A percentile compares a stretch with the other conserved stretches of the same genome.
These are phyloP conservation scores for Knoxia roxburghii DNA, from an alignment of 257 asterid genomes.

Conservation along the genomic window DNA sequence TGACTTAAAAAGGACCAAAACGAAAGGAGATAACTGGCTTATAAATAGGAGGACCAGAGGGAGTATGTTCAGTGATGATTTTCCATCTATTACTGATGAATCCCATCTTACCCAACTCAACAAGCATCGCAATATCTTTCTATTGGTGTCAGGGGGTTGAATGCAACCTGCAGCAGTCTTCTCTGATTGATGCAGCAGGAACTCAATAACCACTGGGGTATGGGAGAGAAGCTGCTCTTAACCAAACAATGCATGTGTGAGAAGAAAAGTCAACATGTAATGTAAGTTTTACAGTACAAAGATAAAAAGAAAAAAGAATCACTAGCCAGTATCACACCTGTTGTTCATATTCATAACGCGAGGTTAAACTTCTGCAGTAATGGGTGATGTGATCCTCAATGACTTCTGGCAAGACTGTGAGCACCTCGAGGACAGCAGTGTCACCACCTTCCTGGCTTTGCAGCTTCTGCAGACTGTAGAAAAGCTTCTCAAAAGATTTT, in stretches of 20 bases:
- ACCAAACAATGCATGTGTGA: constrained; percentile 29
- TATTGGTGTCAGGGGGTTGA: constrained; percentile 53
- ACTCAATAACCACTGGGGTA: constrained; percentile 72
- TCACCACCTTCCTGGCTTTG: constrained; percentile 63
- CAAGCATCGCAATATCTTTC: constrained; percentile 80
- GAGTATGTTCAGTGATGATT: too few species aligned
- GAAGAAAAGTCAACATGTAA: constrained; percentile 21
- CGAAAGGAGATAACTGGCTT: too few species aligned
- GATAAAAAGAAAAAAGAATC: constrained; percentile 8
- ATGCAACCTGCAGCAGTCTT: constrained; percentile 37
- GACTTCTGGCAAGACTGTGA: constrained; percentile 85
- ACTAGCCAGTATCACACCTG: constrained; percentile 43
- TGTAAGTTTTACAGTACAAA: constrained; percentile 26
- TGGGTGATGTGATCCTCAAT: constrained; percentile 64
- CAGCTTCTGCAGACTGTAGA: constrained; percentile 65
- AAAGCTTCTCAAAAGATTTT: constrained; percentile 70
- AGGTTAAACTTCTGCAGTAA: constrained; percentile 41
- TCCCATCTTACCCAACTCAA: constrained; percentile 76
- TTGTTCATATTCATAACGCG: constrained; percentile 58
- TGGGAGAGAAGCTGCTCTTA: constrained; percentile 74
- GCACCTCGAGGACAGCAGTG: constrained; percentile 66
- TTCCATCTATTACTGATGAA: background rate
- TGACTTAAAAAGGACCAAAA: too few species aligned
- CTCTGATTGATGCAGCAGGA: constrained; percentile 63
- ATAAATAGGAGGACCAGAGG: too few species aligned